Base-by-base conservation (phyloP, 306 rosid species). In the Malus sylvestris region DNA sequence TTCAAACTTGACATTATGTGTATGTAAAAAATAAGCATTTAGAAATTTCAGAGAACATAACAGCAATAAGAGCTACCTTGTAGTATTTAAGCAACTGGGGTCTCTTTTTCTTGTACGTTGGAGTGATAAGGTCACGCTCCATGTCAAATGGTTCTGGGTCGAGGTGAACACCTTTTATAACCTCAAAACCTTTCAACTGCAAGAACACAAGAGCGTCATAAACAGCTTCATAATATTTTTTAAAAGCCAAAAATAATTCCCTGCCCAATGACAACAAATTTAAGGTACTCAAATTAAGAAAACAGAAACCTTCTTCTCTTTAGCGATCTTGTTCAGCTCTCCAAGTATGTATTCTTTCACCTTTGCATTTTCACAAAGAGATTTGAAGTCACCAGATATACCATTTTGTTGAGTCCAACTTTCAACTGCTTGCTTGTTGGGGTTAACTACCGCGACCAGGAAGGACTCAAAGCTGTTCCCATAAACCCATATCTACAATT, bases 161-260 rank as follows among this genome's bases (percentile, higher is more conserved):
- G 29, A 95, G 89, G 76, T 92, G 97, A 80, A 95, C 86, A 52
- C 85, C 97, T 86, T 32, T 88, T 72, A 95, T 79, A 73, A 83
- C 73, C 90, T 95, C 97, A 73, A 86, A 95, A 70, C 99, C 97
- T 86, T 92, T 92, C 87, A 95, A 87, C 99, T 95, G 92, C 83
- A 68, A 80, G 73, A 80, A 29, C 71, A 49, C 27, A 66, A 60
- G 60, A 77, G 13, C 23, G 80, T 51, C 65, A 72, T 71, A 76
- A 66, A 74, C 52, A 53, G 87, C 80, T 52, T 29, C 32, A 16
- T 7, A 45, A 19, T 18, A 44, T 29, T 79, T 57, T 80, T 73
- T 10, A 22, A 38, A 55, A 68, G 32, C 18, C 15, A 25, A 73
- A 73, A 33, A 33, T 68, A 32, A 62, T n/a, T 46, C 23, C 5